These are phyloP conservation scores for Suillus alpinus DNA, from an alignment of 768 basidiomycete genomes.

Conservation along the genomic window DNA sequence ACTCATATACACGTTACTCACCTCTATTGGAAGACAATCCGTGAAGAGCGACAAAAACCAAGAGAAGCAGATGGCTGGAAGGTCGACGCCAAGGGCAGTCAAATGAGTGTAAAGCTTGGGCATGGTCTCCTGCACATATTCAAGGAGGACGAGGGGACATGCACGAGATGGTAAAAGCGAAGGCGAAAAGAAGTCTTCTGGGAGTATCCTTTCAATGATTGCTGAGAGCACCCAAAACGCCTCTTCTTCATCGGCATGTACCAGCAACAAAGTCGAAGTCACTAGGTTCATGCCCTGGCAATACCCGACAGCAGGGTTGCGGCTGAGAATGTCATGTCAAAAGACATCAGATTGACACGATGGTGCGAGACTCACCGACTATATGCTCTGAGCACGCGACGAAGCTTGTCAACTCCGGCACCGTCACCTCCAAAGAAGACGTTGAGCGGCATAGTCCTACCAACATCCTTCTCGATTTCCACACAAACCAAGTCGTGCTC, in stretches of 20 bases:
- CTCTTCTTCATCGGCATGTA: constrained; percentile 93
- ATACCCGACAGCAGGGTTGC: constrained; percentile 90
- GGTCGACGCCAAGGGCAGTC: constrained; percentile 77
- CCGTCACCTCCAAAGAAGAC: constrained; percentile 98
- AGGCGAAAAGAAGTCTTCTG: constrained; percentile 92
- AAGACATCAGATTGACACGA: neutral
- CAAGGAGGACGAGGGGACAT: constrained; percentile 86
- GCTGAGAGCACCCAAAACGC: constrained; percentile 94
- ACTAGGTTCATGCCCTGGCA: constrained; percentile 96
- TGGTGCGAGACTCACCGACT: constrained; percentile 61
- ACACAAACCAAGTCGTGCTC: constrained; percentile 47
- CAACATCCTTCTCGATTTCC: constrained; percentile 97
- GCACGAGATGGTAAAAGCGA: constrained; percentile 90
- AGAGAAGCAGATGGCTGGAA: constrained; percentile 94
- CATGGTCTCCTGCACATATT: constrained; percentile 75
- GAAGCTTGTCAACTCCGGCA: constrained; percentile 86
- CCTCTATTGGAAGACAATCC: constrained; percentile 94
- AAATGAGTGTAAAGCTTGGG: constrained; percentile 80
- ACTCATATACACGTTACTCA: constrained; percentile 30
- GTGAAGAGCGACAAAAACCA: constrained; percentile 98
- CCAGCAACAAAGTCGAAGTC: constrained; percentile 89
- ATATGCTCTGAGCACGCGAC: constrained; percentile 88
- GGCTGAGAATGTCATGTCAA: constrained; percentile 42
- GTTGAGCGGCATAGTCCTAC: constrained; percentile 89
- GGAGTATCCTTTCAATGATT: constrained; percentile 85